These are phyloP conservation scores for Trichoderma brevicompactum DNA, from an alignment of 2,329 filamentous ascomycete species.

Conservation along the genomic window DNA sequence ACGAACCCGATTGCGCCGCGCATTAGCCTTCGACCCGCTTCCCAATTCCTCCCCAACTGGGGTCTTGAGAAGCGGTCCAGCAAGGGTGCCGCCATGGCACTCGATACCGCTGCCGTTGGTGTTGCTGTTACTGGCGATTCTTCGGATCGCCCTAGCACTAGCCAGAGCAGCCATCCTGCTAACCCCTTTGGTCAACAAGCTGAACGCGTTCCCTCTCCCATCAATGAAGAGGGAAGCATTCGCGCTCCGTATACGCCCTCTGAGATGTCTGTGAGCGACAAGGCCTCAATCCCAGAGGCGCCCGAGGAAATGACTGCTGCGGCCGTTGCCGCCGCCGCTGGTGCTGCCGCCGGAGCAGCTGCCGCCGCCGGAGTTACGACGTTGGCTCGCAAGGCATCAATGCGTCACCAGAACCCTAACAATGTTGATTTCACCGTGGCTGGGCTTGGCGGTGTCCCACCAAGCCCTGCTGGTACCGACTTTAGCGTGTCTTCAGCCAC, in stretches of 20 bases:
- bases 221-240: conserved; percentile 41
- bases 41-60: conserved; percentile 75
- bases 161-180: conserved; percentile 55
- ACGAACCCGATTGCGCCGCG: conserved; percentile 67
- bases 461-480: conserved; percentile 67
- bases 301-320: conserved; percentile 42
- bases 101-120: conserved; percentile 36
- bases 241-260: conserved; percentile 36
- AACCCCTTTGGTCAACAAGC: conserved; percentile 75
- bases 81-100: conserved; percentile 51
- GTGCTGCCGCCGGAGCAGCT: conserved; percentile 44
- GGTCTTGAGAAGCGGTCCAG: conserved; percentile 55
- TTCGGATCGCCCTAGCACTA: conserved; percentile 55
- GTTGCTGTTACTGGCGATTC: conserved; percentile 40
- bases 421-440: conserved; percentile 60
- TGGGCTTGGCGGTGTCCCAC: conserved; percentile 46
- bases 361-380: conserved; percentile 46
- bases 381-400: conserved; percentile 60
- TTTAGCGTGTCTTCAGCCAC: conserved; percentile 62
- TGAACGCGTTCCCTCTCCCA: conserved; percentile 53
- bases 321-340: conserved; percentile 35
- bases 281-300: neutral
- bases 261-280: conserved; percentile 18
- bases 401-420: conserved; percentile 56
- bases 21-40: conserved; percentile 82